Evolutionary conservation across 257 asterid species (phyloP).

Genomic region (Cynanchum wilfordii): DNA sequence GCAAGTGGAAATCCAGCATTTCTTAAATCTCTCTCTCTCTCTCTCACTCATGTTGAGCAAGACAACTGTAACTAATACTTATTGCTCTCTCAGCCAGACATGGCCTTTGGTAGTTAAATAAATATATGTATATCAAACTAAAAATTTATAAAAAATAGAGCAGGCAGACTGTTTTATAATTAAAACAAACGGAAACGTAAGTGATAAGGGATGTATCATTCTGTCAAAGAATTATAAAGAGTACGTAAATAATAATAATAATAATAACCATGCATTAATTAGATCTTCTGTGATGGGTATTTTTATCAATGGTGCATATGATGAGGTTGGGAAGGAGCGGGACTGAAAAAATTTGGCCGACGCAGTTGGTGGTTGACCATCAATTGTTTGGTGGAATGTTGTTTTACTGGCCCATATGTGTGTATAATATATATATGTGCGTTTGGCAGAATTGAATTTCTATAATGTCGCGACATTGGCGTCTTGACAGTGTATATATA

Average conservation of each 20-base stretch:
- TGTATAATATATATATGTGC: too few relatives aligned
- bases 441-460: neutral
- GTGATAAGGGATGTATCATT: neutral
- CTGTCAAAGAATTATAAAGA: neutral
- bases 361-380: neutral
- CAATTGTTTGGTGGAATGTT: conserved; percentile 4
- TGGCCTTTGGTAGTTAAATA: too few relatives aligned
- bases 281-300: neutral
- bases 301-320: too few relatives aligned
- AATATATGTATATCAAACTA: too few relatives aligned
- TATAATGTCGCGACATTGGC: neutral
- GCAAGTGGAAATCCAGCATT: neutral
- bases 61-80: neutral
- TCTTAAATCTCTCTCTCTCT: neutral
- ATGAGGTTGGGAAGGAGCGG: neutral
- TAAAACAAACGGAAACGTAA: neutral
- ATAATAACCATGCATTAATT: too few relatives aligned
- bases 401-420: neutral
- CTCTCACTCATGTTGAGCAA: neutral
- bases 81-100: neutral
- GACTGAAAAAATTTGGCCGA: neutral
- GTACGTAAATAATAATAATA: neutral
- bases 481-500: too few relatives aligned
- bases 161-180: too few relatives aligned
- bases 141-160: too few relatives aligned